phyloP scores from a whole-genome alignment of 2,329 filamentous ascomycete genomes.

The Aspergillus brunneoviolaceus region DNA sequence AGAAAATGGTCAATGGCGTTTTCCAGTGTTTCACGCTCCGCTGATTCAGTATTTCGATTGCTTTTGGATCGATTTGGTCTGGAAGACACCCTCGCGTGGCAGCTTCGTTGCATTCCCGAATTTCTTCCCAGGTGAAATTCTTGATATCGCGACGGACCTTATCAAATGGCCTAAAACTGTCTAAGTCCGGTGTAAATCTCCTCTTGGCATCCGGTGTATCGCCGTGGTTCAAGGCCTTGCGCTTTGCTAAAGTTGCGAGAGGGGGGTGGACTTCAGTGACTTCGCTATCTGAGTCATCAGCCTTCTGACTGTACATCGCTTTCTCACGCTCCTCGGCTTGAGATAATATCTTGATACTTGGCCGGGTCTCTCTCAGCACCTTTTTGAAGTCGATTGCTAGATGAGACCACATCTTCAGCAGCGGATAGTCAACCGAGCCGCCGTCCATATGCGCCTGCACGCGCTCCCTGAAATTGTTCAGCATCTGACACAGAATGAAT shows the following conservation, averaged over 20 bases:
- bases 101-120: constrained; percentile 56
- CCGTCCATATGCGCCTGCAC: constrained; percentile 58
- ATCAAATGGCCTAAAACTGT: constrained; percentile 24
- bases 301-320: constrained; percentile 17
- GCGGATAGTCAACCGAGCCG: constrained; percentile 40
- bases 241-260: constrained; percentile 13
- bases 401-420: constrained; percentile 45
- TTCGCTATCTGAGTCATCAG: constrained; percentile 29
- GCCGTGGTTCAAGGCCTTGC: constrained; percentile 18
- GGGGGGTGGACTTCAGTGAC: constrained; percentile 13
- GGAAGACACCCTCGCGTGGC: constrained; percentile 60
- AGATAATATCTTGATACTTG: constrained; percentile 30
- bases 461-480: constrained; percentile 57
- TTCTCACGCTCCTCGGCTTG: constrained; percentile 31
- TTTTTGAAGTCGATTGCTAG: constrained; percentile 55
- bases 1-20: constrained; percentile 48
- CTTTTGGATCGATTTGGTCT: constrained; percentile 58
- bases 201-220: constrained; percentile 5
- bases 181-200: neutral
- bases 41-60: constrained; percentile 59
- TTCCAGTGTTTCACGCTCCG: constrained; percentile 61
- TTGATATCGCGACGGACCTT: constrained; percentile 19
- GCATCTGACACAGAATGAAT: constrained; percentile 61
- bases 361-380: constrained; percentile 47
- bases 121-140: constrained; percentile 37